phyloP scores from a whole-genome alignment of 208 protist species.

The Trypanosomatidae sp. region DNA sequence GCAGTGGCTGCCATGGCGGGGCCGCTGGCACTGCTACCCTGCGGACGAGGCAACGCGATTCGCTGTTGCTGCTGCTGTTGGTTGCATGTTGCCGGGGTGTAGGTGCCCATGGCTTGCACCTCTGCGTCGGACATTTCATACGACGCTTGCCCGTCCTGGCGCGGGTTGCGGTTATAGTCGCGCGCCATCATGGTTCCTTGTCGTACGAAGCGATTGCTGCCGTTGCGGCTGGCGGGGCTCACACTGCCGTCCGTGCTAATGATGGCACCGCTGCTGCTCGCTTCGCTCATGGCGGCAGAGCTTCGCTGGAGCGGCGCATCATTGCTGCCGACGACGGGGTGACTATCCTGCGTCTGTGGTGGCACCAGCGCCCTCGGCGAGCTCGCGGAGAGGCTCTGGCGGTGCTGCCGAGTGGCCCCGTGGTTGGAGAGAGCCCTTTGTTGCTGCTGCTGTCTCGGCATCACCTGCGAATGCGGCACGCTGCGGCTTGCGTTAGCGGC shows the following conservation, averaged over 20 bases:
- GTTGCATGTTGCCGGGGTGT: background rate
- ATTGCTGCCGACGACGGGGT: slow-evolving; percentile 4
- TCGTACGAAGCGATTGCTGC: slow-evolving; percentile 14
- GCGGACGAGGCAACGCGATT: background rate
- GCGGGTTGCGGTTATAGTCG: slow-evolving; percentile 28
- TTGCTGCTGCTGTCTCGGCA: slow-evolving; percentile 1
- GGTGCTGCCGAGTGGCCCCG: slow-evolving; percentile 14
- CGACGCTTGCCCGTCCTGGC: slow-evolving; percentile 31
- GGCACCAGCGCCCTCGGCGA: background rate
- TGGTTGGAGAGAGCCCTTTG: slow-evolving; percentile 20
- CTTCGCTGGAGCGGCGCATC: background rate
- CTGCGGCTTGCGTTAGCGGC: background rate
- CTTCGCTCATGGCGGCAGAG: background rate
- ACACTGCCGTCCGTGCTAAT: slow-evolving; percentile 1
- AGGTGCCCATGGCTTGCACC: background rate
- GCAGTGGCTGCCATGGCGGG: slow-evolving; percentile 8
- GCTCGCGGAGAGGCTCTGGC: slow-evolving; percentile 12
- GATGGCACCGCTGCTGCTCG: background rate
- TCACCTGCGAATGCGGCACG: background rate
- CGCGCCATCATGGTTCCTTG: slow-evolving; percentile 25
- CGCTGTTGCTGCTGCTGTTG: slow-evolving; percentile 6
- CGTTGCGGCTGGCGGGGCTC: background rate
- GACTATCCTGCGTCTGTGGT: background rate
- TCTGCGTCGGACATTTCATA: slow-evolving; percentile 10
- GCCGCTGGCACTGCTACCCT: background rate